Evolutionary conservation across 202 grass and related monocot species (phyloP), one percentile per base, ranked within the genome.

Genomic region (Musa balbisiana): DNA sequence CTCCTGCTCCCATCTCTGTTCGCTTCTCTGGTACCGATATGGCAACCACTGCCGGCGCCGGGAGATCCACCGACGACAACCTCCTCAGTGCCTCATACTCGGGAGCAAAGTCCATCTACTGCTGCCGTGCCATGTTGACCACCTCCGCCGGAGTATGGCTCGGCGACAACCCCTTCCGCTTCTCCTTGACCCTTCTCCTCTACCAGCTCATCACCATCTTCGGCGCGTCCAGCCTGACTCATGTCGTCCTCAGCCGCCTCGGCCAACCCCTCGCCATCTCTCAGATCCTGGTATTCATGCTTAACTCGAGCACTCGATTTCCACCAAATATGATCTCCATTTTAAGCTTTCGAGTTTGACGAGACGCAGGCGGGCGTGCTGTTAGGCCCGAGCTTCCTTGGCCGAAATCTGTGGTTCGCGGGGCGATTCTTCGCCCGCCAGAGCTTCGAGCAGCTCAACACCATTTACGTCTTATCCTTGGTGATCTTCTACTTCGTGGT

Each of bases 151-250:
- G 92, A n/a, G 14, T 91, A 55, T 96, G 88, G 79, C 62, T 86
- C 54, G 92, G 89, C 80, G 89, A 96, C 62, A 84, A 89, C 75
- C 89, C 92, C 9, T 76, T 96, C 78, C 83, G 89, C 68, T 92
- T 85, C 84, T 92, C 90, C 76, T 87, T 92, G 64, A 87, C 92
- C 0, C 79, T 96, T 3, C 82, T 96, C 67, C 87, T 92, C 78
- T 84, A 79, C 83, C 85, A 96, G 21, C 76, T 92, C 77, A 87
- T 58, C 76, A 22, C 82, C 66, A 67, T 92, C 80, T 96, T 96
- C 29, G 11, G 56, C 33, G 62, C 78, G 69, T 85, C 85, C 33
- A 87, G 76, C 59, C 55, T 67, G 67, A 84, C 85, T 49, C 85
- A 96, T 64, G 55, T 64, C 29, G 0, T 83, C 2, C 76, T 87